phyloP scores from a whole-genome alignment of 768 basidiomycete genomes.

The Nevesoporus exiguus region DNA sequence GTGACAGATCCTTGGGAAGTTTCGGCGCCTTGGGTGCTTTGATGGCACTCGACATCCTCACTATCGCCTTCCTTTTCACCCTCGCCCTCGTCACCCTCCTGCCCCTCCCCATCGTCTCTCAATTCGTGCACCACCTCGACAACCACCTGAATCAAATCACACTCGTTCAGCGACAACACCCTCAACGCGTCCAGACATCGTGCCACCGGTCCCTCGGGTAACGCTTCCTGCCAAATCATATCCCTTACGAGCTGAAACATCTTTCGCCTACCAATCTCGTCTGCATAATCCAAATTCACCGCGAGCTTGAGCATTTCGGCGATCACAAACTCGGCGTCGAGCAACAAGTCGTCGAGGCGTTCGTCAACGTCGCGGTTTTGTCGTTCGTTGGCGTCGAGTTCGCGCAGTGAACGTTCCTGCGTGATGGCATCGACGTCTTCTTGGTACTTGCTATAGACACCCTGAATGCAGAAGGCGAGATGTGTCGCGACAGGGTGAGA shows the following conservation, averaged over 20 bases:
- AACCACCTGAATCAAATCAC: constrained; percentile 82
- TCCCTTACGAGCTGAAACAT: constrained; percentile 84
- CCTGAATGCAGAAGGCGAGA: constrained; percentile 73
- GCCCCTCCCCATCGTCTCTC: constrained; percentile 44
- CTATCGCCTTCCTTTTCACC: constrained; percentile 27
- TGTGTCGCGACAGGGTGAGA: constrained; percentile 81
- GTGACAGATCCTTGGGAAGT: constrained; percentile 42
- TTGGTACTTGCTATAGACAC: constrained; percentile 57
- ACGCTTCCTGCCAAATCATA: constrained; percentile 69
- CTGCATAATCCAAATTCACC: constrained; percentile 80
- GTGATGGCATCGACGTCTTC: constrained; percentile 36
- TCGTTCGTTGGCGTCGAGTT: constrained; percentile 36
- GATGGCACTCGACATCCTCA: background rate
- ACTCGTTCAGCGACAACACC: constrained; percentile 66
- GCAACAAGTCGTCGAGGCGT: constrained; percentile 35
- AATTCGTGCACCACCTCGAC: constrained; percentile 87
- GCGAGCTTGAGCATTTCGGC: constrained; percentile 79
- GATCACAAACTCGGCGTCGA: constrained; percentile 56
- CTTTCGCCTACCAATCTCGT: constrained; percentile 86
- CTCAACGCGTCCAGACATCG: constrained; percentile 82
- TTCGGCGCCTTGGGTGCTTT: constrained; percentile 18
- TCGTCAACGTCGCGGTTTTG: constrained; percentile 42
- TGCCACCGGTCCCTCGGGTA: constrained; percentile 69
- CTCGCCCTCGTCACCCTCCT: no score
- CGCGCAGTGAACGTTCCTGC: constrained; percentile 31